Evolutionary conservation across 2,329 filamentous ascomycete genomes (phyloP).

Genomic region (Cephalotrichum gorgonifer): DNA sequence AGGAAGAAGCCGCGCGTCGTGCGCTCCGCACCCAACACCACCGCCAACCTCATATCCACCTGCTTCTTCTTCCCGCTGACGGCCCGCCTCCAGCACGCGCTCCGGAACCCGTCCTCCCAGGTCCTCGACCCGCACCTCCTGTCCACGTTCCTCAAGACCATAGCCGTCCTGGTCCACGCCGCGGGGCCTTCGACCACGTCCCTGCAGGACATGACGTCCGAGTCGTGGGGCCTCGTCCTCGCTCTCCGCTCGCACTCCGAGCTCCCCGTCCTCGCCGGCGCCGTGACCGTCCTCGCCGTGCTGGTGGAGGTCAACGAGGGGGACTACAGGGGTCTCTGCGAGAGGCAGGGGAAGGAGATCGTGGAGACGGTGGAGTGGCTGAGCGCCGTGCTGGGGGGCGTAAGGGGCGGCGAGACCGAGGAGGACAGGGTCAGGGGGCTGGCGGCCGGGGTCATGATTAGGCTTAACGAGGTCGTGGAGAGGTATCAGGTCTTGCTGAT

Average conservation of each 20-base stretch:
- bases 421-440: constrained; percentile 72
- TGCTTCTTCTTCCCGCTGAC: constrained; percentile 83
- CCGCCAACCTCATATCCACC: constrained; percentile 63
- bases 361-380: constrained; percentile 87
- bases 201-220: constrained; percentile 69
- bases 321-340: constrained; percentile 61
- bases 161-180: constrained; percentile 73
- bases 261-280: constrained; percentile 56
- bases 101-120: constrained; percentile 28
- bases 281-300: constrained; percentile 70
- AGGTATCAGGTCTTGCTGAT: constrained; percentile 68
- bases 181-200: constrained; percentile 68
- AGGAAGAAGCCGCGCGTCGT: constrained; percentile 18
- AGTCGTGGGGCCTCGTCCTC: constrained; percentile 77
- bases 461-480: constrained; percentile 70
- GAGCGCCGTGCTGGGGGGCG: constrained; percentile 58
- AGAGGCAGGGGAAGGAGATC: constrained; percentile 63
- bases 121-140: constrained; percentile 68
- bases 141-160: constrained; percentile 72
- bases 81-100: constrained; percentile 63
- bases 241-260: constrained; percentile 55
- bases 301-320: constrained; percentile 72
- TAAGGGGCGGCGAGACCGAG: constrained; percentile 42
- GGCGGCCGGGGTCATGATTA: constrained; percentile 67
- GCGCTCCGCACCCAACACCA: constrained; percentile 60